Evolutionary conservation across 176 grass and related monocot genomes (phyloP), one percentile per base, ranked within the genome.

Genomic region (Lolium perenne): DNA sequence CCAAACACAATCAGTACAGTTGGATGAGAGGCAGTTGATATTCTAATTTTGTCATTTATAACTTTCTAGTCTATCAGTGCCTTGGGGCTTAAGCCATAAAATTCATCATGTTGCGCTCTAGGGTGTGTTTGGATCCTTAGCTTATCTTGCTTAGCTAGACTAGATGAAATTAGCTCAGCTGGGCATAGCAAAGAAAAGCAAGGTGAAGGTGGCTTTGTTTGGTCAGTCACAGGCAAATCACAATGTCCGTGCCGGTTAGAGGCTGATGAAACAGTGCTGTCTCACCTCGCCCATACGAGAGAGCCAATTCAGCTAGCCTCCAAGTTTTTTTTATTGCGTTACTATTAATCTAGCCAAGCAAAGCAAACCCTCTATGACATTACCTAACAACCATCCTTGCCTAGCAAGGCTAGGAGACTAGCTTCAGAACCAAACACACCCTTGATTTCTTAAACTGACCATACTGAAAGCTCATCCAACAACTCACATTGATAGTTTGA

Each of bases 121-220:
- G 22, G 23, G 23, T 53, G 47, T 75, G 72, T 75, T 53, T 32
- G 47, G 47, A 51, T 74, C 71, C 22, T 25, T 29, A 74, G 12
- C 22, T 26, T 74, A 4, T 74, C 46, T 51, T 74, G 46, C 71
- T 51, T 74, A 51, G 46, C 14, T 74, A 50, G 71, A 6, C 13
- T 74, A 74, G 46, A 75, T 75, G 17, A 7, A 51, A 74, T 21
- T 49, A 23, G n/a, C 12, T 74, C 71, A 74, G 22, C 71, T 51
- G 71, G 71, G 22, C 22, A 74, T 74, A 74, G 71, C 71, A 50
- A 75, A 75, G 23, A 75, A 75, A 75, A 75, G 22, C 22, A 75
- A 32, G 72, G 47, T 16, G 1, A 75, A 32, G 72, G 47, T 16
- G 0, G 0, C 15, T 75, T 75, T 75, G 48, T 75, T 53, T 75